Evolutionary conservation across 257 asterid species (phyloP), one percentile per base, ranked within the genome.

Genomic region (Solanum infundibuliforme): DNA sequence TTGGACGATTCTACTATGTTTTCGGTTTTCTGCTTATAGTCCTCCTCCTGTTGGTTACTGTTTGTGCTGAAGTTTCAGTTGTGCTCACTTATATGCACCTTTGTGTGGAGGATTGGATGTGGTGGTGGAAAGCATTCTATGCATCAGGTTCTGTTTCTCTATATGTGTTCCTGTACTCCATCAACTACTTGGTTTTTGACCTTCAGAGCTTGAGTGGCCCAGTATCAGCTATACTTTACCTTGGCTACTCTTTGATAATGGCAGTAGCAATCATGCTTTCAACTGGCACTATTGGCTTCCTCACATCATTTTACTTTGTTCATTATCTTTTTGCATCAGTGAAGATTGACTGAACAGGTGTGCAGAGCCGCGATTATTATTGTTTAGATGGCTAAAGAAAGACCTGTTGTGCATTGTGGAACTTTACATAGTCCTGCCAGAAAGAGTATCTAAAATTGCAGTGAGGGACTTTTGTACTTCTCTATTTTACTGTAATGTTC

Each of bases 101-200:
- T 18, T 95, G 98, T 36, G 98, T 94, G 7, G 98, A 96, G 94
- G 98, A 96, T 38, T 96, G 98, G 98, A 93, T 90, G 97, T 96
- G 98, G 98, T 96, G 98, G 98, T 96, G 98, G 98, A 96, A 96
- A 90, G 93, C 98, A 7, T 95, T 94, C 91, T 95, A 89, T 18
- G 98, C 98, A 73, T 94, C 98, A 1, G 96, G 98, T 38, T 96
- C 98, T 16, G 98, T 96, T 29, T 95, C 98, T 3, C 89, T 96
- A 1, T 96, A 95, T 23, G 96, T 96, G 43, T 96, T 94, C 93
- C 65, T 95, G 73, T 96, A 95, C 92, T 96, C 98, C 87, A 90
- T 95, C 92, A 94, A 96, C 73, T 95, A 95, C 92, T 91, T 95
- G 66, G 92, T 95, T n/a, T 96, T 96, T 82, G 98, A 96, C 87